These are phyloP conservation scores for Porosira glacialis DNA, from an alignment of 352 stramenopile species.

Conservation along the genomic window DNA sequence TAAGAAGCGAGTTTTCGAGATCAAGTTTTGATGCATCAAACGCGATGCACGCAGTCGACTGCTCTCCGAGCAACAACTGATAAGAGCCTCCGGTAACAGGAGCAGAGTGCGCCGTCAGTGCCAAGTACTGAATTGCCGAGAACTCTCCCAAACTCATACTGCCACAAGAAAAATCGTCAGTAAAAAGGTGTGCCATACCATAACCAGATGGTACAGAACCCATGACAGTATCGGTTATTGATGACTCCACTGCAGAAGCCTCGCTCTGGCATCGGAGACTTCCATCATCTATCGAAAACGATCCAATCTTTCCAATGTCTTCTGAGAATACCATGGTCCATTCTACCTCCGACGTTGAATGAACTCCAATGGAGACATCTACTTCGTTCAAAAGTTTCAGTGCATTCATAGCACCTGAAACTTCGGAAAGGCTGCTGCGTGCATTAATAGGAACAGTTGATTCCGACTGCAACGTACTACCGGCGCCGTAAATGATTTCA, in stretches of 20 bases:
- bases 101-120: conserved; percentile 29
- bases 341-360: conserved; percentile 31
- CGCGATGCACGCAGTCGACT: conserved; percentile 70
- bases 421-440: conserved; percentile 27
- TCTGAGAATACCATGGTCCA: conserved; percentile 50
- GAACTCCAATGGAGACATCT: conserved; percentile 17
- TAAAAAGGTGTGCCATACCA: conserved; percentile 44
- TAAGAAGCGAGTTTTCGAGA: conserved; percentile 81
- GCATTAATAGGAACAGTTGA: conserved; percentile 35
- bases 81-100: conserved; percentile 66
- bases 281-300: conserved; percentile 39
- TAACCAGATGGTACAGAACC: conserved; percentile 41
- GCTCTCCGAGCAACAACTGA: conserved; percentile 54
- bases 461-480: conserved; percentile 17
- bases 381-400: conserved; percentile 39
- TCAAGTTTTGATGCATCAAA: conserved; percentile 80
- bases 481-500: conserved; percentile 37
- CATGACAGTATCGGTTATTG: conserved; percentile 23
- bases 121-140: conserved; percentile 48
- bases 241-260: conserved; percentile 31
- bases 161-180: conserved; percentile 36
- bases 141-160: conserved; percentile 51
- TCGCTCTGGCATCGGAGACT: conserved; percentile 52
- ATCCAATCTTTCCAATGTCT: conserved; percentile 38
- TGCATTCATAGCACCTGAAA: conserved; percentile 34